These are phyloP conservation scores for Trichophyton verrucosum DNA, from an alignment of 2,329 filamentous ascomycete species.

Conservation along the genomic window DNA sequence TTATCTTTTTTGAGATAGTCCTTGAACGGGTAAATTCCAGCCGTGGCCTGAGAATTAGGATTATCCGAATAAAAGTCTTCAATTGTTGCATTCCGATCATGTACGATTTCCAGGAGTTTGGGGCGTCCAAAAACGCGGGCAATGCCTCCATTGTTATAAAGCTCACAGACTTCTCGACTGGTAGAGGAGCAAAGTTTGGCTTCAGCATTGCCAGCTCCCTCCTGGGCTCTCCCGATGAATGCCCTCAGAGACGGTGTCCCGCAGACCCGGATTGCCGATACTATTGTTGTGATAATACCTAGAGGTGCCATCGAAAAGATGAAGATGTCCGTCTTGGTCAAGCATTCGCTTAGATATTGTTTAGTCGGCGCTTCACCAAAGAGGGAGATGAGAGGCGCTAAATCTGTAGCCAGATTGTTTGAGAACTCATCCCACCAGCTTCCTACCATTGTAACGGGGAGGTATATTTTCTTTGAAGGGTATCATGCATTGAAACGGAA, in stretches of 20 bases:
- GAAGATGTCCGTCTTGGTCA: slow-evolving; percentile 32
- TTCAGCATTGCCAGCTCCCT: slow-evolving; percentile 24
- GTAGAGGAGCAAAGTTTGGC: slow-evolving; percentile 34
- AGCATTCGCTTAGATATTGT: slow-evolving; percentile 37
- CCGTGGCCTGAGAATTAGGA: not conserved
- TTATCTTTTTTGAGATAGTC: slow-evolving; percentile 4
- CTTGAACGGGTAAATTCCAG: not conserved
- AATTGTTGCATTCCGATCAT: slow-evolving; percentile 32
- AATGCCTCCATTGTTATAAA: slow-evolving; percentile 17
- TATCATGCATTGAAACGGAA: too few species aligned
- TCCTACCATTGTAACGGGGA: not conserved
- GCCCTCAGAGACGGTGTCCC: slow-evolving; percentile 33
- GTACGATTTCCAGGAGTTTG: slow-evolving; percentile 19
- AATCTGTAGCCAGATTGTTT: slow-evolving; percentile 7
- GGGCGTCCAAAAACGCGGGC: slow-evolving; percentile 12
- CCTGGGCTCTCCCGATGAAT: slow-evolving; percentile 35
- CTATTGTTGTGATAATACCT: slow-evolving; percentile 35
- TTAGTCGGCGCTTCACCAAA: slow-evolving; percentile 39
- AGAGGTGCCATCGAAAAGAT: slow-evolving; percentile 38
- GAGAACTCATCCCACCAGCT: slow-evolving; percentile 6
- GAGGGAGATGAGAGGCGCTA: slow-evolving; percentile 26
- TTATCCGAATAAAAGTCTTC: slow-evolving; percentile 23
- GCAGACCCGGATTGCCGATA: slow-evolving; percentile 36
- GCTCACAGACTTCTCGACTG: slow-evolving; percentile 14
- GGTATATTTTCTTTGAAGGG: too few species aligned